Evolutionary conservation across 306 rosid species (phyloP), one percentile per base, ranked within the genome.

Genomic region (Dalbergia oliveri): DNA sequence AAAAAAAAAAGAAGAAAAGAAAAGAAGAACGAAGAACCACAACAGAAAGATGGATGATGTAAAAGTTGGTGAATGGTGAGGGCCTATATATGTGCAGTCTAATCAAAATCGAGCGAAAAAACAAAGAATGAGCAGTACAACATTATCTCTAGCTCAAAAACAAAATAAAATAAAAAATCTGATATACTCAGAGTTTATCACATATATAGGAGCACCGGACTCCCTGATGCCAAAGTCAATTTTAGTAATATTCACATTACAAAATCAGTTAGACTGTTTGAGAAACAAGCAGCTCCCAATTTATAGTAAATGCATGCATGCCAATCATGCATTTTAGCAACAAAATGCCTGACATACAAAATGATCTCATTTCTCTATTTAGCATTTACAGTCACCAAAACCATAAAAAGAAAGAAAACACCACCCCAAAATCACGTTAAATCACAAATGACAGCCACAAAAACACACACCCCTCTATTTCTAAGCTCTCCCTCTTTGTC

Each of bases 261-360:
- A 44, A 75, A 79, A 63, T 50, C 66, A 76, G 72, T 61, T 51
- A 66, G 73, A 19, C 18, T 14, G 73, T 76, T 82, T 34, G 71
- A 45, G 19, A 50, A 66, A 76, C 56, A 35, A 73, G 5, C 33
- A 2, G 9, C 45, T 19, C 51, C 44, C 76, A 44, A 72, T 57
- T 69, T 35, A 76, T 9, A 47, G 78, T 51, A 76, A 69, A 66
- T 47, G 74, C 62, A 56, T 59, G 62, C 70, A 75, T 56, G 75
- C 59, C 71, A 44, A 0, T 31, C 69, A 64, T 9, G 11, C 18
- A 50, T 23, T 41, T 41, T 43, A 9, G 37, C 14, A 21, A 13
- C 8, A 77, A 58, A 34, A 56, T 26, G 6, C n/a, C 9, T 33
- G 12, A 9, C 35, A 21, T 31, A 9, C 3, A n/a, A 60, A 60